A percentile compares a stretch with the other conserved stretches of the same genome.
Conservation (phyloP, 495 filamentous ascomycete species). For the Pseudoneurospora amorphoporcata region DNA sequence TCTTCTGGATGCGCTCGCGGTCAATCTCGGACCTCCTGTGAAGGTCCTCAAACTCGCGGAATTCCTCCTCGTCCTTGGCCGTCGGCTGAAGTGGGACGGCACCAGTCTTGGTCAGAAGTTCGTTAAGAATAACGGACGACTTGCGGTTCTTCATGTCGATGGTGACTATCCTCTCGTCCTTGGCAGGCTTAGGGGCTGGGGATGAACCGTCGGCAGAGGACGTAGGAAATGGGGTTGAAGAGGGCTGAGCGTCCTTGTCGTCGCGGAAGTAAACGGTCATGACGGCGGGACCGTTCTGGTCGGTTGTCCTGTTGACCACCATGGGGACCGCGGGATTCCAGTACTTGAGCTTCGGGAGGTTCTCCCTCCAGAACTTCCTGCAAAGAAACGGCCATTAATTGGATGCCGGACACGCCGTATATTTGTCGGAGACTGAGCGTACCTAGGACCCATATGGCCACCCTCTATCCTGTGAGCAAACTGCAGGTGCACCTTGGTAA, state of each 20-base stretch:
- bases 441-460: slow-evolving; percentile 77
- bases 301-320: slow-evolving; percentile 57
- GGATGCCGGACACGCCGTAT: not conserved
- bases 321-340: slow-evolving; percentile 81
- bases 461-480: slow-evolving; percentile 56
- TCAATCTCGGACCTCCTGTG: slow-evolving; percentile 41
- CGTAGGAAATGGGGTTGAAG: not conserved
- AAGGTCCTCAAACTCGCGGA: slow-evolving; percentile 50
- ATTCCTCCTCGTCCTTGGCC: slow-evolving; percentile 47
- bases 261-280: slow-evolving; percentile 66
- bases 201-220: slow-evolving; percentile 26
- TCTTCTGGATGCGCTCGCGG: slow-evolving; percentile 48
- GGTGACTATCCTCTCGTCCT: slow-evolving; percentile 34
- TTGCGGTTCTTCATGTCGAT: slow-evolving; percentile 56
- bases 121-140: slow-evolving; percentile 54
- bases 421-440: slow-evolving; percentile 9
- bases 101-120: slow-evolving; percentile 58
- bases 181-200: slow-evolving; percentile 30
- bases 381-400: not conserved
- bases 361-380: slow-evolving; percentile 80
- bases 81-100: slow-evolving; percentile 51
- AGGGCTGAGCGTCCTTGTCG: slow-evolving; percentile 21
- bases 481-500: slow-evolving; percentile 74
- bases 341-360: slow-evolving; percentile 80
- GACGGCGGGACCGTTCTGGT: slow-evolving; percentile 48